Evolutionary conservation across 257 asterid species (phyloP).

Genomic region (Jaltomata sinuosa): DNA sequence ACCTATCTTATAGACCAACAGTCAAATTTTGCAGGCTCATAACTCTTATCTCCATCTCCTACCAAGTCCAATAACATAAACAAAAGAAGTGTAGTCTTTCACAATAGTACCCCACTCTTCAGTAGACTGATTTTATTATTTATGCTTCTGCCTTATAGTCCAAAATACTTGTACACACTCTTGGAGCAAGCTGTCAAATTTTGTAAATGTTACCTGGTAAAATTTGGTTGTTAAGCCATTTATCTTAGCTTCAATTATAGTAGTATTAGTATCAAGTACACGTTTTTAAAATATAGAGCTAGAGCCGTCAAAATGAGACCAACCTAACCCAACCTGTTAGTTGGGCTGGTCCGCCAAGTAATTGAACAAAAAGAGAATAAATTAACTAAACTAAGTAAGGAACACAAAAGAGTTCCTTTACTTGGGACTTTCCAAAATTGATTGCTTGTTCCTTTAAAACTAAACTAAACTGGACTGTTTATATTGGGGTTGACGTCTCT

Average conservation of each 20-base stretch:
- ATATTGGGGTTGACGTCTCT: too few relatives aligned
- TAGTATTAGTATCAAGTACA: background rate
- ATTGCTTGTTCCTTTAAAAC: background rate
- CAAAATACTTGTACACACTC: background rate
- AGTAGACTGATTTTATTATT: background rate
- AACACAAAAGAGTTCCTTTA: background rate
- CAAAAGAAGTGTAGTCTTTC: background rate
- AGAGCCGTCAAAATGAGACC: background rate
- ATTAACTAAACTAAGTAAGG: background rate
- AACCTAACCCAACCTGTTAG: too few relatives aligned
- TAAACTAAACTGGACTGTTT: background rate
- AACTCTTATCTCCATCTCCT: background rate
- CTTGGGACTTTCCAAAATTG: background rate
- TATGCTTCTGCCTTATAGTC: background rate
- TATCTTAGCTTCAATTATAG: background rate
- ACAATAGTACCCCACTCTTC: background rate
- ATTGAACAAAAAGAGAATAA: background rate
- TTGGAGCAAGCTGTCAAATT: background rate
- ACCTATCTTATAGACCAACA: background rate
- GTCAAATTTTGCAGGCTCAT: conserved; percentile 7
- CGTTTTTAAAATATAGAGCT: background rate
- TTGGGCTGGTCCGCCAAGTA: background rate
- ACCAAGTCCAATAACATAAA: background rate
- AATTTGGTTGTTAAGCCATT: background rate
- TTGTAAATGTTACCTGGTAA: background rate